Evolutionary conservation across 495 filamentous ascomycete genomes (phyloP), one percentile per base, ranked within the genome.

Genomic region (Podospora sp.): DNA sequence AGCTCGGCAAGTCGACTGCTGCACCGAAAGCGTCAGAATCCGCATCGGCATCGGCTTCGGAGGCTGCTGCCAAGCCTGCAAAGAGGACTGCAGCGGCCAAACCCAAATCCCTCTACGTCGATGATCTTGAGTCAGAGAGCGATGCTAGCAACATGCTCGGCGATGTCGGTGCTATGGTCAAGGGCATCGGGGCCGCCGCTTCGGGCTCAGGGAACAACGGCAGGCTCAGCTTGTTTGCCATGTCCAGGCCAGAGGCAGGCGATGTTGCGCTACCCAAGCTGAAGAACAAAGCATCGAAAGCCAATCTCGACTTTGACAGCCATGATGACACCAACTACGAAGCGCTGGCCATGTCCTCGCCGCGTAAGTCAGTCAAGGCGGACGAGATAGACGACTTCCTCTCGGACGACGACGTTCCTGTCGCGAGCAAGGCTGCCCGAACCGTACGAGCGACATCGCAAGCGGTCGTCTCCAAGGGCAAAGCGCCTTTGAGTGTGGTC

Each of bases 81-180:
- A 82, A 79, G 69, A 76, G 79, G 26, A 70, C 76, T 21, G 73
- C 81, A 49, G 77, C 78, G 62, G 51, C 78, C 22, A 80, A 80
- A 61, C 78, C 66, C 62, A 84, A 79, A 62, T 69, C 66, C 50
- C 66, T 66, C 53, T 82, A 79, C 55, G 72, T 80, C 35, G 78
- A 83, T 21, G 83, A 86, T 66, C 67, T 78, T 40, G 79, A 82
- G 20, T 64, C 62, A 27, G 76, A 77, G 6, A 80, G 80, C 58
- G 81, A 80, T 51, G 81, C 89, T 63, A 87, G 86, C 71, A 88
- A 91, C 67, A 80, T 92, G 76, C 87, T 97, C 60, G 90, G 90
- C 55, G 92, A 97, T 75, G 91, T 97, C 62, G 91, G 88, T 75
- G 86, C 87, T 65, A 89, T 97, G 87, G 93, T 97, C 71, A 97